Percentiles rank a stretch among this genome's conserved stretches.
phyloP scores from a whole-genome alignment of 768 basidiomycete genomes.

The Asterophora lycoperdoides region DNA sequence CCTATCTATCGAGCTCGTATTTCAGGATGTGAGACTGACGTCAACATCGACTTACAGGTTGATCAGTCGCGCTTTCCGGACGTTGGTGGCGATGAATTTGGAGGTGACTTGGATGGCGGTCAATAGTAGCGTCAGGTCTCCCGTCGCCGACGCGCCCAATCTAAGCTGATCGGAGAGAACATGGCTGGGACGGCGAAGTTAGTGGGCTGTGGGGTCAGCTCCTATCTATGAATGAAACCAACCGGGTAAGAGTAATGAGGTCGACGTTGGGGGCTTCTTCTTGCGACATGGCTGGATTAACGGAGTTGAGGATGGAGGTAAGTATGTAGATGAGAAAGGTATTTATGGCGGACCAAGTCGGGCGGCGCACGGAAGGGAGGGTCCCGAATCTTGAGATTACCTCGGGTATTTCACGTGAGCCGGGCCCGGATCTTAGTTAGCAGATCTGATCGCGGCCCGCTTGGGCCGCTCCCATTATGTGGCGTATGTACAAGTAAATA shows the following conservation, averaged over 20 bases:
- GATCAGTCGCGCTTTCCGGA: slow-evolving; percentile 93
- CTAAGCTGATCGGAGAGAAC: slow-evolving; percentile 83
- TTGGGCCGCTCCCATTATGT: slow-evolving; percentile 7
- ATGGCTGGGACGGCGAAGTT: slow-evolving; percentile 48
- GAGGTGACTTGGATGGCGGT: slow-evolving; percentile 95
- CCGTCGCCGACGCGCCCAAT: slow-evolving; percentile 78
- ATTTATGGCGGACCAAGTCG: slow-evolving; percentile 20
- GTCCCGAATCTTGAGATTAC: slow-evolving; percentile 13
- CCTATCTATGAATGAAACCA: slow-evolving; percentile 23
- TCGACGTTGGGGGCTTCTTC: slow-evolving; percentile 79
- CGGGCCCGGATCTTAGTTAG: slow-evolving; percentile 23
- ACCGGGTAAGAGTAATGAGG: slow-evolving; percentile 92
- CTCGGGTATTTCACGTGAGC: slow-evolving; percentile 26
- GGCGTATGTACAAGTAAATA: neutral
- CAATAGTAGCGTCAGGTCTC: slow-evolving; percentile 90
- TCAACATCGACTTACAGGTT: slow-evolving; percentile 67
- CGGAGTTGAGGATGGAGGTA: slow-evolving; percentile 18
- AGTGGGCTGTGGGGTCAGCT: neutral
- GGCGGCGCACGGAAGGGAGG: slow-evolving; percentile 14
- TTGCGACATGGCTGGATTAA: slow-evolving; percentile 35
- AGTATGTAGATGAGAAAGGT: neutral
- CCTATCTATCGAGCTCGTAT: slow-evolving; percentile 35
- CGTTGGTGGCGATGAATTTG: slow-evolving; percentile 98
- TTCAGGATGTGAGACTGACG: slow-evolving; percentile 5
- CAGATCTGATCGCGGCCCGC: slow-evolving; percentile 13